Percentiles rank a stretch among this genome's conserved stretches.
Conservation (phyloP, 208 protist genomes). For the Tritrichomonas musculus region DNA sequence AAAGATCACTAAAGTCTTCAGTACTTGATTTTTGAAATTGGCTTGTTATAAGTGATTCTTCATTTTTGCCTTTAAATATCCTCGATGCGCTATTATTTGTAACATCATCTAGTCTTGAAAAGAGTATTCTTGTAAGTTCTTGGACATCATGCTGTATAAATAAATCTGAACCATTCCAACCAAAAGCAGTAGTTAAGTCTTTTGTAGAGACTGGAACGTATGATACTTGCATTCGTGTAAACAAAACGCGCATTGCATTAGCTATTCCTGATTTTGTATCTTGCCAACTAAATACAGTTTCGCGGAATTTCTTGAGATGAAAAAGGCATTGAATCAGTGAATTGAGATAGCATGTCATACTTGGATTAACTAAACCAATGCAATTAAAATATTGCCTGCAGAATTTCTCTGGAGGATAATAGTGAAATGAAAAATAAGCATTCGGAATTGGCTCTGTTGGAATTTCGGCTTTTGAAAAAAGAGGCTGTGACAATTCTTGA, state of each 20-base stretch:
- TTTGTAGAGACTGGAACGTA: not conserved
- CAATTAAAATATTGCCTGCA: not conserved
- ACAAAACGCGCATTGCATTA: not conserved
- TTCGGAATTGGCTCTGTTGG: no score
- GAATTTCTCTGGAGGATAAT: no score
- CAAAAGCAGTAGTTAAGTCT: not conserved
- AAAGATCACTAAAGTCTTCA: not conserved
- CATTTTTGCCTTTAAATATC: slow-evolving; percentile 16
- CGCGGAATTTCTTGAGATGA: not conserved
- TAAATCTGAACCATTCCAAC: not conserved
- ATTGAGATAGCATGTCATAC: slow-evolving; percentile 23
- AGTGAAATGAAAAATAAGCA: no score
- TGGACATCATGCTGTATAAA: slow-evolving; percentile 23
- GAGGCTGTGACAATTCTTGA: no score
- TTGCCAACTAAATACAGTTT: not conserved
- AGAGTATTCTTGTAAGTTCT: not conserved
- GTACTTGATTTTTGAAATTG: not conserved
- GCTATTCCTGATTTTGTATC: not conserved
- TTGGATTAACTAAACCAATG: not conserved
- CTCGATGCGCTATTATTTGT: not conserved
- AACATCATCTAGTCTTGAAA: not conserved
- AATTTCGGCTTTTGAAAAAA: no score
- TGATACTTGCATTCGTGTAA: not conserved
- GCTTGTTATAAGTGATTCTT: not conserved
- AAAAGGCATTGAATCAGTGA: not conserved